Percentiles rank a stretch among this genome's conserved stretches.
phyloP scores from a whole-genome alignment of 2,329 filamentous ascomycete species.

The Cryphonectria parasitica region DNA sequence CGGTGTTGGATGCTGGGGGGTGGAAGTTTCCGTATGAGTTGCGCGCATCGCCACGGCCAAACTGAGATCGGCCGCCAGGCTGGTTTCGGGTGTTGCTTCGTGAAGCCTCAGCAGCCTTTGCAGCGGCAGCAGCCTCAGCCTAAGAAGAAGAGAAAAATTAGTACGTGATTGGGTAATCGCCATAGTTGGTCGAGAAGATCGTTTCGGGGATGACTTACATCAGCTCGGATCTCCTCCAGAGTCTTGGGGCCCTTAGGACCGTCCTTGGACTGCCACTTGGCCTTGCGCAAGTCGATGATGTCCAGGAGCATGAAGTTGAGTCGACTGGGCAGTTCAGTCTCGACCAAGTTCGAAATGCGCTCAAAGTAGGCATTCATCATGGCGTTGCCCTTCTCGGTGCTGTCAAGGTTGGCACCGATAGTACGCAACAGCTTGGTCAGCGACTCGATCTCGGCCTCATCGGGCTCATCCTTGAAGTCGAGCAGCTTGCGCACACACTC shows the following conservation, averaged over 20 bases:
- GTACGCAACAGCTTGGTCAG: slow-evolving; percentile 91
- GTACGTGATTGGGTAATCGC: slow-evolving; percentile 22
- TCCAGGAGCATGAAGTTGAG: slow-evolving; percentile 97
- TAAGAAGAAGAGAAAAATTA: slow-evolving; percentile 37
- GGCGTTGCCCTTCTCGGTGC: slow-evolving; percentile 76
- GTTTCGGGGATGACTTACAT: slow-evolving; percentile 53
- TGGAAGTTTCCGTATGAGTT: slow-evolving; percentile 76
- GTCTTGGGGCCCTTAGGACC: slow-evolving; percentile 95
- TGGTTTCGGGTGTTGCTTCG: slow-evolving; percentile 67
- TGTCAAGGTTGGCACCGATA: slow-evolving; percentile 85
- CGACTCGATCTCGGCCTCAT: slow-evolving; percentile 95
- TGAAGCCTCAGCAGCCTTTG: slow-evolving; percentile 77
- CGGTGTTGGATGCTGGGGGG: slow-evolving; percentile 79
- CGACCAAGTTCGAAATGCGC: slow-evolving; percentile 81
- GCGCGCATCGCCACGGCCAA: slow-evolving; percentile 77
- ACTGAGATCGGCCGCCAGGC: slow-evolving; percentile 69
- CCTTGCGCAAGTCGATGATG: slow-evolving; percentile 79
- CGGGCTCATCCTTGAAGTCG: slow-evolving; percentile 89
- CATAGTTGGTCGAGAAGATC: no score
- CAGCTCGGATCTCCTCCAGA: slow-evolving; percentile 85
- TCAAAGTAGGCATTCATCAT: slow-evolving; percentile 95
- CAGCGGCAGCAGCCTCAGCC: slow-evolving; percentile 75
- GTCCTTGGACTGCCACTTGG: slow-evolving; percentile 85
- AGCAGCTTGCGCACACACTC: slow-evolving; percentile 97
- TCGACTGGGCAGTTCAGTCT: slow-evolving; percentile 82